phyloP scores from a whole-genome alignment of 2,329 filamentous ascomycete species.

The Fusarium bulbicola region DNA sequence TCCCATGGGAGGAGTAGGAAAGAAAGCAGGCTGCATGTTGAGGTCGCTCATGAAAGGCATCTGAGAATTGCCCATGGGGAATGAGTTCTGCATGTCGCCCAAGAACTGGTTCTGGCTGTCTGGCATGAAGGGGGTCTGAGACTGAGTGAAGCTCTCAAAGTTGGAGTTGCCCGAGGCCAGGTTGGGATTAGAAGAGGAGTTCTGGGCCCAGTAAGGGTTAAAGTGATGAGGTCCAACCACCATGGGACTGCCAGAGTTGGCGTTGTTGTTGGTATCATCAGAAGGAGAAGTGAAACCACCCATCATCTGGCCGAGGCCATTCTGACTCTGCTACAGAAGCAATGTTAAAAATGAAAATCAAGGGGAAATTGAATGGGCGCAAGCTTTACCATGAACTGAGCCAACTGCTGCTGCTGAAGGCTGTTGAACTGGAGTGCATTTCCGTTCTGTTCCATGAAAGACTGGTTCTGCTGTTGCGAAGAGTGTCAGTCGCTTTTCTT shows the following conservation, averaged over 20 bases:
- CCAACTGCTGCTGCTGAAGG: not conserved
- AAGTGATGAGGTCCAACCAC: not conserved
- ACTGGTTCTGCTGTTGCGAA: not conserved
- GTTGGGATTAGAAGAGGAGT: not conserved
- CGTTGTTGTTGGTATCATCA: not conserved
- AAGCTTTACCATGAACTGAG: not conserved
- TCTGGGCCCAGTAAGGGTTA: not conserved
- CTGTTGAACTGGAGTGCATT: not conserved
- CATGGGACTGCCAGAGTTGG: not conserved
- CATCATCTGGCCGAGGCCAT: not conserved
- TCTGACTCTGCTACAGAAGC: not conserved
- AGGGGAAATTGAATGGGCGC: too few relatives aligned
- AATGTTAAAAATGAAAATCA: not conserved
- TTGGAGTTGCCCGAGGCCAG: not conserved
- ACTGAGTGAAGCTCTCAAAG: not conserved
- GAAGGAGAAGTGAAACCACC: not conserved
- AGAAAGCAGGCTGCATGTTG: not conserved
- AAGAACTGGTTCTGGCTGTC: not conserved
- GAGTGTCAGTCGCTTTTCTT: conserved; percentile 6
- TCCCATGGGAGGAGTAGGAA: not conserved
- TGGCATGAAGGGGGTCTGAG: not conserved
- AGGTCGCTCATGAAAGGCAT: not conserved
- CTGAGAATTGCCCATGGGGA: not conserved
- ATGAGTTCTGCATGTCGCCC: not conserved
- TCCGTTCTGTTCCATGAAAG: not conserved